These are phyloP conservation scores for Claviceps maximensis DNA, from an alignment of 2,329 filamentous ascomycete genomes.

Conservation along the genomic window DNA sequence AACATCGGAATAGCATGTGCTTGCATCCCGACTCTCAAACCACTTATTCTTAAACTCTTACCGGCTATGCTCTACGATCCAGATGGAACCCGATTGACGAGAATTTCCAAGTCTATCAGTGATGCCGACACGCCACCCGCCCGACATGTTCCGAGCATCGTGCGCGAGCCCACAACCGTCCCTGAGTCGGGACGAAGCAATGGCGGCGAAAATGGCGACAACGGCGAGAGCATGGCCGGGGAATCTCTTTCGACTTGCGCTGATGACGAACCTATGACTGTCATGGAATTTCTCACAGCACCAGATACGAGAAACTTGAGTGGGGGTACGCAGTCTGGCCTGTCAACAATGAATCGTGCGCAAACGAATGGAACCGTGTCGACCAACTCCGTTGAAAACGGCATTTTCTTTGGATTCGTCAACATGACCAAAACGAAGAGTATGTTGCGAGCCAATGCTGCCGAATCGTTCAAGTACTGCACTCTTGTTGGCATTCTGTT, in stretches of 20 bases:
- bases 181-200: neutral
- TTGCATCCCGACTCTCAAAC: conserved; percentile 86
- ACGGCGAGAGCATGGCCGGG: neutral
- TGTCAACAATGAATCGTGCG: conserved; percentile 7
- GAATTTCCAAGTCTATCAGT: conserved; percentile 15
- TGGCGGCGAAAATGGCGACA: neutral
- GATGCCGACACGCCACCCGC: conserved; percentile 18
- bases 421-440: conserved; percentile 57
- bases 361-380: conserved; percentile 21
- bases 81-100: conserved; percentile 23
- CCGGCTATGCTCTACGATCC: conserved; percentile 42
- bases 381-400: conserved; percentile 27
- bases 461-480: conserved; percentile 59
- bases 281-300: conserved; percentile 34
- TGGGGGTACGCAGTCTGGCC: conserved; percentile 5
- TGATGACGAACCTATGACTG: conserved; percentile 20
- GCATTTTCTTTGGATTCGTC: conserved; percentile 63
- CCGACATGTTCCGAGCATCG: conserved; percentile 5
- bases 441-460: conserved; percentile 49
- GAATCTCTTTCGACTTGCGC: conserved; percentile 5
- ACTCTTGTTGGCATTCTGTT: conserved; percentile 68
- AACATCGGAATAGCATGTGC: conserved; percentile 83
- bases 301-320: conserved; percentile 19
- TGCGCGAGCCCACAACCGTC: neutral
- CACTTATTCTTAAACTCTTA: conserved; percentile 56